Evolutionary conservation across 495 filamentous ascomycete genomes (phyloP).

Genomic region (Xylaria palmicola): DNA sequence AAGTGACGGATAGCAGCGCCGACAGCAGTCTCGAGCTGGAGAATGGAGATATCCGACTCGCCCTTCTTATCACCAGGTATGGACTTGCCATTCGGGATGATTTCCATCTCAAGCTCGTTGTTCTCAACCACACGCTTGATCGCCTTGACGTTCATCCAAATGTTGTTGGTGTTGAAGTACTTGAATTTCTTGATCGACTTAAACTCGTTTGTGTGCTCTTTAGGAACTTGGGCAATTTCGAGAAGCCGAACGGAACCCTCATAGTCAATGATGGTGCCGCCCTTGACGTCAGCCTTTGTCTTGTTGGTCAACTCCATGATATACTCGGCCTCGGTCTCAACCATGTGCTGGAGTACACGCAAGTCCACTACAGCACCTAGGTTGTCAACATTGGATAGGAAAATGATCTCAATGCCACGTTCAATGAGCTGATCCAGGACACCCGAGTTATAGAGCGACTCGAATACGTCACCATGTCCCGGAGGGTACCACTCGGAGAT

Average conservation of each 20-base stretch:
- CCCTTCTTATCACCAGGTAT: conserved; percentile 99
- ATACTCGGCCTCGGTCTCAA: conserved; percentile 91
- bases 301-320: conserved; percentile 99
- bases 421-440: conserved; percentile 94
- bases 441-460: conserved; percentile 99
- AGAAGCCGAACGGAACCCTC: conserved; percentile 93
- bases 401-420: conserved; percentile 94
- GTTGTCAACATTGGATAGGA: conserved; percentile 99
- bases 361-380: conserved; percentile 96
- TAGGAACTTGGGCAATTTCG: conserved; percentile 99
- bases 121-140: conserved; percentile 99
- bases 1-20: conserved; percentile 99
- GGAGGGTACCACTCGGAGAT: conserved; percentile 99
- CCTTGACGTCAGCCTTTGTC: conserved; percentile 99
- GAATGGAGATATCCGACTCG: conserved; percentile 93
- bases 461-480: conserved; percentile 98
- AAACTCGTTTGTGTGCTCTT: conserved; percentile 99
- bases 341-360: conserved; percentile 98
- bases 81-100: conserved; percentile 98
- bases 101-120: conserved; percentile 98
- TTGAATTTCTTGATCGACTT: conserved; percentile 99
- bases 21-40: conserved; percentile 98
- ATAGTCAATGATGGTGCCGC: conserved; percentile 99
- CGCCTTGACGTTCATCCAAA: conserved; percentile 97
- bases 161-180: conserved; percentile 99